Percentiles rank a stretch among this genome's conserved stretches.
These are phyloP conservation scores for Mortierella polycephala DNA, from an alignment of 371 early-diverging fungal species.

Conservation along the genomic window DNA sequence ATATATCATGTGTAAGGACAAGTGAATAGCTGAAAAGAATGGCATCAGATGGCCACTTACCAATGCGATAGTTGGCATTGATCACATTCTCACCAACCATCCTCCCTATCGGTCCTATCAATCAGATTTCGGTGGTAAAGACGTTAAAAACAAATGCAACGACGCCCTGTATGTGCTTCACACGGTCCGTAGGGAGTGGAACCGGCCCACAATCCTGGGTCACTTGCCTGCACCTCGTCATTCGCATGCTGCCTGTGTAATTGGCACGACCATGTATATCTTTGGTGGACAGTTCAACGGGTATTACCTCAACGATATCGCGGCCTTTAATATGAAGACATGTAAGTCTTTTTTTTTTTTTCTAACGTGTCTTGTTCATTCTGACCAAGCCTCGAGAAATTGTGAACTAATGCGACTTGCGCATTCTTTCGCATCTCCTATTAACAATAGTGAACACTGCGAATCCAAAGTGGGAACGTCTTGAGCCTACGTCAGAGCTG, in stretches of 20 bases:
- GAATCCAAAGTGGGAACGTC: slow-evolving; percentile 66
- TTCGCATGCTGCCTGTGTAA: slow-evolving; percentile 73
- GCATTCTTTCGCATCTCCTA: neutral
- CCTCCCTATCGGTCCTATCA: slow-evolving; percentile 1
- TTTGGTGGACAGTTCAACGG: slow-evolving; percentile 81
- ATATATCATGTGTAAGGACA: slow-evolving; percentile 50
- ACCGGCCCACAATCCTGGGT: slow-evolving; percentile 65
- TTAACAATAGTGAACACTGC: slow-evolving; percentile 49
- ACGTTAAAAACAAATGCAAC: slow-evolving; percentile 52
- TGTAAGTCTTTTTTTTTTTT: slow-evolving; percentile 54
- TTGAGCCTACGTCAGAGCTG: slow-evolving; percentile 60
- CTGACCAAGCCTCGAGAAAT: too few relatives aligned
- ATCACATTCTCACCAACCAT: neutral
- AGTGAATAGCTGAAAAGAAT: too few relatives aligned
- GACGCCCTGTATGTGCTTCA: slow-evolving; percentile 34
- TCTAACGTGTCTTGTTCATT: neutral
- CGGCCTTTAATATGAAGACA: slow-evolving; percentile 74
- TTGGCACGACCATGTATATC: slow-evolving; percentile 75
- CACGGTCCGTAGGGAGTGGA: slow-evolving; percentile 63
- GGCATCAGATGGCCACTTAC: neutral
- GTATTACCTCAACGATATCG: slow-evolving; percentile 73
- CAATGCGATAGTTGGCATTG: neutral
- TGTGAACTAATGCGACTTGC: too few relatives aligned
- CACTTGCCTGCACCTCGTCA: slow-evolving; percentile 70
- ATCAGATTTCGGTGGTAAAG: slow-evolving; percentile 49